Conservation (phyloP, 2,329 filamentous ascomycete species). For the Alternaria atra region DNA sequence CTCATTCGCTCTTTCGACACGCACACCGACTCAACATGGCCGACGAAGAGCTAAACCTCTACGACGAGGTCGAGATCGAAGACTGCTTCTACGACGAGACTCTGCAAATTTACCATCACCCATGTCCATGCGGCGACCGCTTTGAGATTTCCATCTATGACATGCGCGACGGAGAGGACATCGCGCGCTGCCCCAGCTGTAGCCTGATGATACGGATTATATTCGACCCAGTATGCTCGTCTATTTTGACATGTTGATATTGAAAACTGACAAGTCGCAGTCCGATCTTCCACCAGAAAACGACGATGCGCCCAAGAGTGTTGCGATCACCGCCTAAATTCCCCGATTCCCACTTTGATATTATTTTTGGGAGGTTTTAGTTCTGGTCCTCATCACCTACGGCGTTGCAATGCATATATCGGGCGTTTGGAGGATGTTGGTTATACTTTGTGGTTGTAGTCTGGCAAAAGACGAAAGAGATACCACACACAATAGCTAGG, state of each 20-base stretch:
- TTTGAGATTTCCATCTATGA: conserved; percentile 91
- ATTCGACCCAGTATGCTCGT: conserved; percentile 76
- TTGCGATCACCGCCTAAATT: conserved; percentile 38
- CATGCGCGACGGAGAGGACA: conserved; percentile 86
- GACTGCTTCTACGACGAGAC: conserved; percentile 93
- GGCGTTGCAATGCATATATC: conserved; percentile 24
- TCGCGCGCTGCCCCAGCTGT: conserved; percentile 97
- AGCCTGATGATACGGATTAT: conserved; percentile 97
- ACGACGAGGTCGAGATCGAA: conserved; percentile 98
- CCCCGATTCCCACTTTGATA: not conserved
- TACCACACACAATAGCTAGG: not conserved
- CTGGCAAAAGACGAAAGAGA: not conserved
- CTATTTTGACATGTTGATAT: not conserved
- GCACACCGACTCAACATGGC: conserved; percentile 33
- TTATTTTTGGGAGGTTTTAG: not conserved
- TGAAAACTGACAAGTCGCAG: conserved; percentile 25
- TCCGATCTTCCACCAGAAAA: conserved; percentile 43
- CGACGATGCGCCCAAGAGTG: conserved; percentile 32
- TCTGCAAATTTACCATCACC: conserved; percentile 91
- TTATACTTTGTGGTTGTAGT: conserved; percentile 6
- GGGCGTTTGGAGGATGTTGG: conserved; percentile 19
- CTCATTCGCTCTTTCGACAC: conserved; percentile 5
- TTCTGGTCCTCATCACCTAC: conserved; percentile 4
- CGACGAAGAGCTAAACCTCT: conserved; percentile 68
- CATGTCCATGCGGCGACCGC: conserved; percentile 94